Conservation (phyloP, 495 filamentous ascomycete species). For the Chaetomium fimeti region DNA sequence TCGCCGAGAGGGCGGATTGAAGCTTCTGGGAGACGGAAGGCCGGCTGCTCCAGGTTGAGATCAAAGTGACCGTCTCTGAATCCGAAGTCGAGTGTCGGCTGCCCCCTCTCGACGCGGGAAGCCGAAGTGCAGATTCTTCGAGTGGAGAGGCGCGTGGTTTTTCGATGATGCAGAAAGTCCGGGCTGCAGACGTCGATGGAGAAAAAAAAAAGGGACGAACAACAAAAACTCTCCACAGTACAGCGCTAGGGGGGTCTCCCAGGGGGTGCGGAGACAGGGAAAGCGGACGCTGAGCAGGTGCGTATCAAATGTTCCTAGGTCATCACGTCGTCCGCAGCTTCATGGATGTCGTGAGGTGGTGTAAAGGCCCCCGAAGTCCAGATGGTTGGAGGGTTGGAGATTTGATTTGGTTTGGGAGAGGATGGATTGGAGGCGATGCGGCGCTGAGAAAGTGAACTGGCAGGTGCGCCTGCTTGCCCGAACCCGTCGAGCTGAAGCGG, state of each 20-base stretch:
- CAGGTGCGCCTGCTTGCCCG: conserved; percentile 23
- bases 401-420: conserved; percentile 18
- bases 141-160: conserved; percentile 39
- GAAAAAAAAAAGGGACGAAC: conserved; percentile 16
- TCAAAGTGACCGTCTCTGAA: background rate
- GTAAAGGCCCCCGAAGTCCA: conserved; percentile 19
- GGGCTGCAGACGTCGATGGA: conserved; percentile 18
- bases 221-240: conserved; percentile 23
- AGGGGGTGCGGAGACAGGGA: conserved; percentile 17
- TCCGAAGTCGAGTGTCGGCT: conserved; percentile 11
- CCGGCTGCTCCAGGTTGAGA: background rate
- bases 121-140: conserved; percentile 32
- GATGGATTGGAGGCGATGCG: conserved; percentile 23
- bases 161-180: conserved; percentile 35
- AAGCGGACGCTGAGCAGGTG: conserved; percentile 21
- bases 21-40: conserved; percentile 5
- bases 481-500: conserved; percentile 20
- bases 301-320: conserved; percentile 20
- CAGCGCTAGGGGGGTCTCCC: conserved; percentile 1
- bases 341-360: conserved; percentile 25
- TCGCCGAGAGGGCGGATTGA: background rate
- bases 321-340: conserved; percentile 31
- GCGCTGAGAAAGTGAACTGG: conserved; percentile 27
- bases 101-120: conserved; percentile 12
- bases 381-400: conserved; percentile 16